These are phyloP conservation scores for Xylaria cubensis DNA, from an alignment of 495 filamentous ascomycete species.

Conservation along the genomic window DNA sequence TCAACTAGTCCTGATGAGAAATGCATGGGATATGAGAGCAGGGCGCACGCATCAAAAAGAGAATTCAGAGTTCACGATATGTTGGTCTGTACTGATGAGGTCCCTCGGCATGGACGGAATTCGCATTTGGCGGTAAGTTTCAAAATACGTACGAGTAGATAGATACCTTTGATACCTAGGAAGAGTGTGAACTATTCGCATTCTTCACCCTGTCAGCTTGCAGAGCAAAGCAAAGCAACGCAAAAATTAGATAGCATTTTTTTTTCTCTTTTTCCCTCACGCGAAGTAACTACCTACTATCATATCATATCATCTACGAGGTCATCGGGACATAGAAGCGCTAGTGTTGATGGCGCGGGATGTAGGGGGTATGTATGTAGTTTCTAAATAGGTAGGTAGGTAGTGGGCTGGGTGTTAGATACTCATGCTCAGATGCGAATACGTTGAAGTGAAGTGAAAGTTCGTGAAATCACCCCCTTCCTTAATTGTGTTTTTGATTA, in stretches of 20 bases:
- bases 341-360: neutral
- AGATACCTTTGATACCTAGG: constrained; percentile 27
- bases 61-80: constrained; percentile 1
- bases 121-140: constrained; percentile 18
- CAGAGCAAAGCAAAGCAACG: neutral
- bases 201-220: neutral
- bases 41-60: neutral
- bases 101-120: neutral
- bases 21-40: neutral
- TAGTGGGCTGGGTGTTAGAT: neutral
- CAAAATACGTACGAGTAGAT: constrained; percentile 23
- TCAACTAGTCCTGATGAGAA: neutral
- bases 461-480: neutral
- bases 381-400: neutral
- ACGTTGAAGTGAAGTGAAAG: neutral
- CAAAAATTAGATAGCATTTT: constrained; percentile 16
- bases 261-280: neutral
- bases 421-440: neutral
- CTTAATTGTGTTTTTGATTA: neutral
- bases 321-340: neutral
- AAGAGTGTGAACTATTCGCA: neutral
- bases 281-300: neutral
- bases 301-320: neutral
- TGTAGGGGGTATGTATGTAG: neutral
- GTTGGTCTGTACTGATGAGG: constrained; percentile 1